Evolutionary conservation across 164 flowering plant species (phyloP), one percentile per base, ranked within the genome.

Genomic region (Litsea cubeba): DNA sequence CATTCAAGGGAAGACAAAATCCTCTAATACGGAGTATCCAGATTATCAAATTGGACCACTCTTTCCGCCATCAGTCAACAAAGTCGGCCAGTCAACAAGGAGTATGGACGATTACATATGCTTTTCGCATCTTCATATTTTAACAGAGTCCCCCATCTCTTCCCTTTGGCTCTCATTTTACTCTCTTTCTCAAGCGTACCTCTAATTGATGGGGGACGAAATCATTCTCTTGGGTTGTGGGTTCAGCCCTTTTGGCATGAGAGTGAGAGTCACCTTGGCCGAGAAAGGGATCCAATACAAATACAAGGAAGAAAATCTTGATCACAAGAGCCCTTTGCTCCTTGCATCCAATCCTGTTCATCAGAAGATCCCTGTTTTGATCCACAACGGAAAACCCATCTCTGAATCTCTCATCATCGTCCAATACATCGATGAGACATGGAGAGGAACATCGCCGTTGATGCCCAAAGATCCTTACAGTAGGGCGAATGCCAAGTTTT

Each of bases 351-450:
- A 66, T 28, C 69, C 69, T 12, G 46, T 66, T 28, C 69, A 66
- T 20, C 28, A 66, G 69, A 66, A 66, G n/a, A 66, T 66, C 18
- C 79, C 23, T 40, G 79, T 77, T 40, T 35, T 77, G 40, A 57
- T 77, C 49, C 79, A 77, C 50, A 68, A 73, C 22, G 72, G 69
- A 11, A 69, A 68, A 30, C 72, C 79, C 73, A 62, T 77, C 17
- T 77, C 72, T 22, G 76, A 77, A 69, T 77, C 79, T 4, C 79
- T 77, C 76, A 68, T 73, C 73, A 77, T 77, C 12, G 62, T 77
- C 24, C 50, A 77, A 14, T 77, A 77, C 50, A 68, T 73, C 20
- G 76, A 77, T 62, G 69, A 66, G 46, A 35, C 28, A 5, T 66
- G 69, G 69, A 66, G 1, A 20, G 23, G 17, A 15, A 18, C 20